Percentiles rank a stretch among this genome's conserved stretches.
Evolutionary conservation across 371 early-diverging fungal species (phyloP).

Genomic region (Apophysomyces sp.): DNA sequence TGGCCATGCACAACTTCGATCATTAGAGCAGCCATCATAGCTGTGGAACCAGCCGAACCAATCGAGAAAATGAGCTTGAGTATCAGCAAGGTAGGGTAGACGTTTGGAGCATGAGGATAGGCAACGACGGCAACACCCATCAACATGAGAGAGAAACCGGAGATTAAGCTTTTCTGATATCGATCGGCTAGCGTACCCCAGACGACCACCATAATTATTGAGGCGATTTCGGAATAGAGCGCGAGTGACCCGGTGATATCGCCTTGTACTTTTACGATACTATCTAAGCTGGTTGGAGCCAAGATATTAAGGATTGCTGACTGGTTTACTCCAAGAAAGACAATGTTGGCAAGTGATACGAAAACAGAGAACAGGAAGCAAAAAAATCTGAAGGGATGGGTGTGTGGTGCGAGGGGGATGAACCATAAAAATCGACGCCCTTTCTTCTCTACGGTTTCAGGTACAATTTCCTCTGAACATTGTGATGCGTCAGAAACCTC

Average conservation of each 20-base stretch:
- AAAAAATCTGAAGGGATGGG: constrained; percentile 36
- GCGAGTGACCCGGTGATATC: constrained; percentile 45
- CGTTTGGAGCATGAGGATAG: constrained; percentile 47
- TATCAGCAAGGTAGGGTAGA: constrained; percentile 57
- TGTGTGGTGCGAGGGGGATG: constrained; percentile 29
- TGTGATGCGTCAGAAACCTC: neutral
- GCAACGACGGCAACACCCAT: constrained; percentile 52
- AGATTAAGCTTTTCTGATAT: constrained; percentile 17
- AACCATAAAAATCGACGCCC: constrained; percentile 40
- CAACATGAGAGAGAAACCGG: constrained; percentile 24
- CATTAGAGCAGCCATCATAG: constrained; percentile 70
- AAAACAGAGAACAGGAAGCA: constrained; percentile 35
- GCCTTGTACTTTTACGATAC: constrained; percentile 12
- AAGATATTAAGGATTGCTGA: constrained; percentile 22
- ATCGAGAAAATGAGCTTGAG: constrained; percentile 55
- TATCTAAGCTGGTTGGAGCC: constrained; percentile 7
- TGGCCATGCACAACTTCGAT: constrained; percentile 51
- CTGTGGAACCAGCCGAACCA: constrained; percentile 67
- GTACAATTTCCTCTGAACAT: neutral
- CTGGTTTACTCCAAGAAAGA: constrained; percentile 34
- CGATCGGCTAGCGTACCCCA: constrained; percentile 30
- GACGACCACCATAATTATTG: constrained; percentile 32
- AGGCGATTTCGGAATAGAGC: constrained; percentile 64
- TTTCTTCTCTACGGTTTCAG: constrained; percentile 1
- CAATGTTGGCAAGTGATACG: constrained; percentile 25